phyloP scores from a whole-genome alignment of 1,284 basidiomycete species.

The Boletus nobilissimus region DNA sequence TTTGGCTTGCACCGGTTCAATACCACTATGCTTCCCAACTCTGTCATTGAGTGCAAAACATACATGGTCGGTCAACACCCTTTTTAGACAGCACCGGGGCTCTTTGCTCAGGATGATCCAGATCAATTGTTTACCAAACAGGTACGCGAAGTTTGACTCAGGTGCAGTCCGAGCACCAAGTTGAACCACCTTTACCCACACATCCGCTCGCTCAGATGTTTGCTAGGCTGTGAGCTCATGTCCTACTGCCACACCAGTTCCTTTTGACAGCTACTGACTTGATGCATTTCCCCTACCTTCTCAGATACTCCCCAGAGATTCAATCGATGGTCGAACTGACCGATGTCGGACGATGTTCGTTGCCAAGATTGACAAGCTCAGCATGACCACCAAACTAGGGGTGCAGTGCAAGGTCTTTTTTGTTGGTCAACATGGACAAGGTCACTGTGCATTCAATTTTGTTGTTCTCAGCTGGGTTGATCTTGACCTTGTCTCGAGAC shows the following conservation, averaged over 20 bases:
- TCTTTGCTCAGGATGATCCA: conserved; percentile 38
- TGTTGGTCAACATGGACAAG: conserved; percentile 78
- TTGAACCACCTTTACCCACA: neutral
- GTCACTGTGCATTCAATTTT: conserved; percentile 50
- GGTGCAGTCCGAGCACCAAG: no score
- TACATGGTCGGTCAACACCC: conserved; percentile 29
- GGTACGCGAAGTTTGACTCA: conserved; percentile 15
- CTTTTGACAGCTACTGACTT: neutral
- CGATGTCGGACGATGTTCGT: conserved; percentile 68
- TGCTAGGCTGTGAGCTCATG: conserved; percentile 35
- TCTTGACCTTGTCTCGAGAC: conserved; percentile 55
- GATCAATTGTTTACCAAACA: conserved; percentile 3
- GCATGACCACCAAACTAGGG: conserved; percentile 51
- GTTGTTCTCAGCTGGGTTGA: no score
- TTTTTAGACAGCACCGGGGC: conserved; percentile 34
- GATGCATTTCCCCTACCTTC: neutral
- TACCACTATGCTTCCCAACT: no score
- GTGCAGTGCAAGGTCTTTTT: conserved; percentile 72
- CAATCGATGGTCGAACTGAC: conserved; percentile 60
- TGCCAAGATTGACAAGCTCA: conserved; percentile 56
- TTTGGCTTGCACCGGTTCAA: no score
- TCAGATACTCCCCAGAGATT: conserved; percentile 67
- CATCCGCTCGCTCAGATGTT: neutral
- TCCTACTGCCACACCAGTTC: neutral
- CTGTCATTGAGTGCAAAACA: conserved; percentile 12